Evolutionary conservation across 139 green algal species (phyloP).

Genomic region (Chlamydomonas sphaeroides): DNA sequence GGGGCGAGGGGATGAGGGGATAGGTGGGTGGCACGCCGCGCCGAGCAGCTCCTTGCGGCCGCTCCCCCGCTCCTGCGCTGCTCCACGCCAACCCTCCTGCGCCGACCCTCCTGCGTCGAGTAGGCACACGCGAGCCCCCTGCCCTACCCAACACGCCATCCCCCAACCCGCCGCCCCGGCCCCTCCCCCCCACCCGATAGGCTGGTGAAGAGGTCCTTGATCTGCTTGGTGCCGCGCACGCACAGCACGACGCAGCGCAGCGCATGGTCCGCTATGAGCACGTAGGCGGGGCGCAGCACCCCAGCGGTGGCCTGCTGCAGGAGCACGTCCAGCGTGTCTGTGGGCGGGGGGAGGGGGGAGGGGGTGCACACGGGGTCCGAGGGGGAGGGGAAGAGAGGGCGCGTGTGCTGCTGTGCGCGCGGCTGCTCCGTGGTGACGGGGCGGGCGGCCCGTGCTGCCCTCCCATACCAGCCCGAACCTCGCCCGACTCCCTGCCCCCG

Average conservation of each 20-base stretch:
- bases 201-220: conserved; percentile 86
- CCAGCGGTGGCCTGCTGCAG: conserved; percentile 71
- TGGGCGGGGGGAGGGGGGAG: neutral
- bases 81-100: no score
- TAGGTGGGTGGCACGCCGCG: neutral
- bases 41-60: no score
- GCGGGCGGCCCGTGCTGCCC: no score
- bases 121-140: no score
- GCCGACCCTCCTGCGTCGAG: no score
- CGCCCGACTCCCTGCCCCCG: no score
- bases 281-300: conserved; percentile 83
- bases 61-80: no score
- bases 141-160: no score
- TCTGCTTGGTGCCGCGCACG: conserved; percentile 84
- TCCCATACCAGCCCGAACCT: no score
- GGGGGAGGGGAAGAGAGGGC: neutral
- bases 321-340: conserved; percentile 71
- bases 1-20: neutral
- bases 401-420: no score
- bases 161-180: neutral
- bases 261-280: conserved; percentile 71
- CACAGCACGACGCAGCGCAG: conserved; percentile 75
- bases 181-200: conserved; percentile 63
- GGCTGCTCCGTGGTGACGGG: no score
- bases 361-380: neutral